Base-by-base conservation (phyloP, 2,329 filamentous ascomycete genomes). In the Aureobasidium uvarum region DNA sequence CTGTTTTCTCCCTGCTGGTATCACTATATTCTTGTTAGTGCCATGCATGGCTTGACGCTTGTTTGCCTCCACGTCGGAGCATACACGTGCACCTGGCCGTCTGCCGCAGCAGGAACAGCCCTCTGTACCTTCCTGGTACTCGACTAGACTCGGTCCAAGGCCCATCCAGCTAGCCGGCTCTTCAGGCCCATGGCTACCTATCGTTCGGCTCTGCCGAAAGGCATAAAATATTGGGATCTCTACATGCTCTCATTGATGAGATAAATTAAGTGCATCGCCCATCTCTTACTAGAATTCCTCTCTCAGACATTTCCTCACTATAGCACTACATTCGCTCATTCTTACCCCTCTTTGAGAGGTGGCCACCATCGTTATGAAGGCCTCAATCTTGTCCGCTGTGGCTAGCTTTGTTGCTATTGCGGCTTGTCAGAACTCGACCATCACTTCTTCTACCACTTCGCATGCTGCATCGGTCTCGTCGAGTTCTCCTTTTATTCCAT, bases 321-420 rank as follows among this genome's bases (percentile, higher is more conserved):
- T 25, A 20, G 23, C 20, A 43, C 33, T 16, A 33, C 31, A 7
- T 28, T 62, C 43, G 48, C 25, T 41, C 25, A 14, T 36, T 28
- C 23, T 39, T 51, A n/a, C 58, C 45, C 33, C 45, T 62, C 45
- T 31, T 10, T 28, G 20, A 16, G 58, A 62, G 58, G 58, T 31
- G 58, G 45, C 41, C 58, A 62, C 45, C n/a, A 23, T 41, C 58
- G 23, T 31, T 31, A 62, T 62, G 58, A 62, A 31, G 58, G 20
- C 43, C 41, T 62, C 90, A 78, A 66, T 89, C 85, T 71, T 89
- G 81, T 36, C 31, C 39, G 38, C 25, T 11, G 43, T 38, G 16
- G 48, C 33, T 50, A 18, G 74, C 70, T 56, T 72, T 66, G 28
- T 74, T 74, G 10, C 75, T 73, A 3, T 72, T 70, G 62, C 41